Percentiles rank a stretch among this genome's conserved stretches.
These are phyloP conservation scores for Psilocybe tampanensis DNA, from an alignment of 768 basidiomycete species.

Conservation along the genomic window DNA sequence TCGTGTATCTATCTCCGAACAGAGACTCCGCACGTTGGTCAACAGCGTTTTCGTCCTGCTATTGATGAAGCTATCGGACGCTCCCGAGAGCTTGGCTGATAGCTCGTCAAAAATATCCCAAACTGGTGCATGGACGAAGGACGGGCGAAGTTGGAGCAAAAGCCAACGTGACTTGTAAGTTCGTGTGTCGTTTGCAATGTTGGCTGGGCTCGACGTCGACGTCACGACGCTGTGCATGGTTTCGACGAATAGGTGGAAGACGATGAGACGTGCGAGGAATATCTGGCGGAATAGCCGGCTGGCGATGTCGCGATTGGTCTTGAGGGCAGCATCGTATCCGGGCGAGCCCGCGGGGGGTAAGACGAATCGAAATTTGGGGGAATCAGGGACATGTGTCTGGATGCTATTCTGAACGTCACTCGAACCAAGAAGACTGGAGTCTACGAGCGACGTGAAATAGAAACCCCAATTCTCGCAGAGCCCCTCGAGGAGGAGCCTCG, in stretches of 20 bases:
- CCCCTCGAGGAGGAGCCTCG: conserved; percentile 44
- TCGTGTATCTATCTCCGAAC: conserved; percentile 11
- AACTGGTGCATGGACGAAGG: conserved; percentile 33
- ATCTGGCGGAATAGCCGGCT: conserved; percentile 37
- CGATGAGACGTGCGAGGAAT: conserved; percentile 41
- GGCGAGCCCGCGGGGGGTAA: conserved; percentile 34
- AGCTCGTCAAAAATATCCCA: conserved; percentile 46
- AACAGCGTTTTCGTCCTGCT: conserved; percentile 34
- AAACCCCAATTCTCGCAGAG: conserved; percentile 49
- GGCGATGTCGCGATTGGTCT: conserved; percentile 41
- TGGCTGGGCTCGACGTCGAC: neutral
- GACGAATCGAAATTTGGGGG: conserved; percentile 29
- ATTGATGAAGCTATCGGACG: conserved; percentile 39
- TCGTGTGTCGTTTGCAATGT: conserved; percentile 12
- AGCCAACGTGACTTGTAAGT: conserved; percentile 40
- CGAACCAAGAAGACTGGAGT: conserved; percentile 46
- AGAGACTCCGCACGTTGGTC: conserved; percentile 30
- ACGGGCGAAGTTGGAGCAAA: conserved; percentile 43
- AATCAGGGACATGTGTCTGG: conserved; percentile 36
- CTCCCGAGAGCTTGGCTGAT: conserved; percentile 32
- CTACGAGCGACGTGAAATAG: conserved; percentile 48
- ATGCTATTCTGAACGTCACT: conserved; percentile 45
- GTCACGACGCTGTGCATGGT: conserved; percentile 26
- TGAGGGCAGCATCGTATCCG: conserved; percentile 32
- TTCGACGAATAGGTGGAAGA: conserved; percentile 41